Conservation (phyloP, 2,329 filamentous ascomycete genomes). For the Colletotrichum sp. region DNA sequence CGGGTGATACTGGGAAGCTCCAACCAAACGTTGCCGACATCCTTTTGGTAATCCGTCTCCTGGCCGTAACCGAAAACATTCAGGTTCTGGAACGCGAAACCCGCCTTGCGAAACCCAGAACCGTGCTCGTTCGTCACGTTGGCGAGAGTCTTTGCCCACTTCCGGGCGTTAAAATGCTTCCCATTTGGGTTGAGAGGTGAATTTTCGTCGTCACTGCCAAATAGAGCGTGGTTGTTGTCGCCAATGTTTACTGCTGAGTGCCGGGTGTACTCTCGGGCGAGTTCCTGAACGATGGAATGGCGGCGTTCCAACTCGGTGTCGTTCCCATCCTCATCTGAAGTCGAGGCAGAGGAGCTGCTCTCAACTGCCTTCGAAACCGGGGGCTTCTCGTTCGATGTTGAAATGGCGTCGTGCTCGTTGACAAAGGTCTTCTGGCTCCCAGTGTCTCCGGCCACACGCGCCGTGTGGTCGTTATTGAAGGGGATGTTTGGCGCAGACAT, state of each 20-base stretch:
- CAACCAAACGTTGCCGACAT: slow-evolving; percentile 41
- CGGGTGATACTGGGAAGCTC: slow-evolving; percentile 31
- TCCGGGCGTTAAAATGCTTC: slow-evolving; percentile 54
- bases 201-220: slow-evolving; percentile 26
- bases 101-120: slow-evolving; percentile 29
- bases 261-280: slow-evolving; percentile 26
- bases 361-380: neutral
- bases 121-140: slow-evolving; percentile 29
- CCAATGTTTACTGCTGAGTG: slow-evolving; percentile 20
- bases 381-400: neutral
- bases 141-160: slow-evolving; percentile 35
- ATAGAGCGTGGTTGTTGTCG: slow-evolving; percentile 27
- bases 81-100: slow-evolving; percentile 45
- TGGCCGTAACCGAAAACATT: slow-evolving; percentile 47
- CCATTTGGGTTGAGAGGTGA: slow-evolving; percentile 50
- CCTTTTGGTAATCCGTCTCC: slow-evolving; percentile 47
- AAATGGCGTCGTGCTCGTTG: neutral
- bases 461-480: neutral
- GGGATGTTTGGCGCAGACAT: slow-evolving; percentile 1
- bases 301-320: slow-evolving; percentile 22
- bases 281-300: slow-evolving; percentile 25
- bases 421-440: slow-evolving; percentile 20
- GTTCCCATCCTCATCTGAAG: slow-evolving; percentile 8
- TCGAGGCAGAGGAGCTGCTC: slow-evolving; percentile 1
- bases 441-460: neutral